Percentiles rank a stretch among this genome's conserved stretches.
Evolutionary conservation across 2,329 filamentous ascomycete species (phyloP).

Genomic region (Leptographium lundbergii): DNA sequence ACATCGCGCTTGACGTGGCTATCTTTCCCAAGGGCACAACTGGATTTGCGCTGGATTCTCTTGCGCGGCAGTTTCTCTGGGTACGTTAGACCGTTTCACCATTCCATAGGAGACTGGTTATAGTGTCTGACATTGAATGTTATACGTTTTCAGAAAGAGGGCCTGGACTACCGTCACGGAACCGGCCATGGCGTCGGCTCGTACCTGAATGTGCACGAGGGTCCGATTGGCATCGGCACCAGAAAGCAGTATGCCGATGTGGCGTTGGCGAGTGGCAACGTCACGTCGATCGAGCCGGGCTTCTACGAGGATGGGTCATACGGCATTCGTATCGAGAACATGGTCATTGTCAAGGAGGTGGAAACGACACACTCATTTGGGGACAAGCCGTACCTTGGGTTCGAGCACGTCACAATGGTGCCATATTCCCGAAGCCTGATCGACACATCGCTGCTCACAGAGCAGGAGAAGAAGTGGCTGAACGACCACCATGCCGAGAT

Average conservation of each 20-base stretch:
- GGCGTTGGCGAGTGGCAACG: conserved; percentile 78
- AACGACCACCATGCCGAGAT: conserved; percentile 78
- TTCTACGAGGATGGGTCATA: conserved; percentile 95
- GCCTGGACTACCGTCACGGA: conserved; percentile 89
- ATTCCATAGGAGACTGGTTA: neutral
- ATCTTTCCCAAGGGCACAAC: conserved; percentile 92
- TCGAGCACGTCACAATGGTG: conserved; percentile 95
- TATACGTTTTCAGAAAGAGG: conserved; percentile 40
- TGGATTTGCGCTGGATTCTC: conserved; percentile 76
- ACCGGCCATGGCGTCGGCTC: conserved; percentile 94
- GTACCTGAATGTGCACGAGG: conserved; percentile 93
- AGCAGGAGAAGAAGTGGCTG: conserved; percentile 69
- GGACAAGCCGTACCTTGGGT: conserved; percentile 86
- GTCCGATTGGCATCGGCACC: conserved; percentile 90
- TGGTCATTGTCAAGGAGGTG: conserved; percentile 82
- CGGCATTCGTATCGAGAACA: conserved; percentile 92
- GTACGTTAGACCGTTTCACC: conserved; percentile 29
- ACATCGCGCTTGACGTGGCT: conserved; percentile 76
- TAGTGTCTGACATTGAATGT: neutral
- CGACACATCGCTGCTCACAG: conserved; percentile 58
- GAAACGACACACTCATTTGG: conserved; percentile 79
- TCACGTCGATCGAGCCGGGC: conserved; percentile 90
- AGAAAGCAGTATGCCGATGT: conserved; percentile 87
- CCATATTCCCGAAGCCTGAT: conserved; percentile 87
- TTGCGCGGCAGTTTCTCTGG: conserved; percentile 90